Conservation (phyloP, 495 filamentous ascomycete genomes). For the Neurospora terricola region DNA sequence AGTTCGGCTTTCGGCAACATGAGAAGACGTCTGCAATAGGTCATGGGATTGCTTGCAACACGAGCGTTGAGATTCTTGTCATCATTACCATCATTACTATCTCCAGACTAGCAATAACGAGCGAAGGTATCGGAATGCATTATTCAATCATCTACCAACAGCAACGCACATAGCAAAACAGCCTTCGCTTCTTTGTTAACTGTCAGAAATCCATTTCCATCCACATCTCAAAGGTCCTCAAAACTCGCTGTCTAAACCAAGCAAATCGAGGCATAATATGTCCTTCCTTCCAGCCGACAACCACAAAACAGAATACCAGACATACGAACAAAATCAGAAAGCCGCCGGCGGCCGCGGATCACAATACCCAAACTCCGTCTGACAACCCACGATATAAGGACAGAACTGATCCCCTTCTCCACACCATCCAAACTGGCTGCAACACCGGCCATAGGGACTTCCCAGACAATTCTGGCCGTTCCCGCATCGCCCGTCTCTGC, state of each 20-base stretch:
- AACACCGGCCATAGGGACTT: constrained; percentile 20
- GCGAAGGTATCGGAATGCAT: neutral
- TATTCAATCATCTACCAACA: neutral
- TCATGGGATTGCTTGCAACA: neutral
- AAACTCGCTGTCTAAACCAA: neutral
- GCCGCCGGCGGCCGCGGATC: constrained; percentile 7
- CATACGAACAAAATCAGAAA: neutral
- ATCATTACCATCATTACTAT: neutral
- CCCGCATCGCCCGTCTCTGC: constrained; percentile 22
- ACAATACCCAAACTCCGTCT: constrained; percentile 24
- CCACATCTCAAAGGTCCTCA: neutral
- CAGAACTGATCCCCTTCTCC: constrained; percentile 39
- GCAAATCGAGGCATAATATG: no score
- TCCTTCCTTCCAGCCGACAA: neutral
- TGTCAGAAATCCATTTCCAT: neutral
- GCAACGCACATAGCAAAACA: neutral
- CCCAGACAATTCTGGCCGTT: constrained; percentile 19
- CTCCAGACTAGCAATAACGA: neutral
- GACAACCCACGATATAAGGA: constrained; percentile 21
- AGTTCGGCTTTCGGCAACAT: neutral
- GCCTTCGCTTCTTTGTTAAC: neutral
- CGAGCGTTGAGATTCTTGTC: neutral
- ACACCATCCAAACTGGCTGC: constrained; percentile 30
- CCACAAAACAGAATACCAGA: neutral
- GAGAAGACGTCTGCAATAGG: neutral